Conservation (phyloP, 2,329 filamentous ascomycete genomes). For the Colletotrichum sp. region DNA sequence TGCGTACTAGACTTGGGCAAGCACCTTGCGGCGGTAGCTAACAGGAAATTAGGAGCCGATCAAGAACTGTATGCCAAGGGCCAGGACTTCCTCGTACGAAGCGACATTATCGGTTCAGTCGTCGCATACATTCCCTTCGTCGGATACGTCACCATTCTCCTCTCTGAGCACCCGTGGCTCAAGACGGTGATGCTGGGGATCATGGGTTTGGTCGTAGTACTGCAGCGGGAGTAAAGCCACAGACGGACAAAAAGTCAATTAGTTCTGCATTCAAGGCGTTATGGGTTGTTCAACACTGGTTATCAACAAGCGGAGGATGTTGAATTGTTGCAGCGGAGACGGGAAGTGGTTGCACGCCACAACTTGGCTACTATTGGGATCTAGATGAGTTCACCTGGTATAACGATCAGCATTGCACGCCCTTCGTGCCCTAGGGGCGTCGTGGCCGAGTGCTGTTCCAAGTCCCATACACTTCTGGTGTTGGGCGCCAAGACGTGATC, state of each 20-base stretch:
- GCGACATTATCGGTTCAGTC: constrained; percentile 93
- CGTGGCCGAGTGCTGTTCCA: neutral
- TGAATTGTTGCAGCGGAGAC: neutral
- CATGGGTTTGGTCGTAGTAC: constrained; percentile 91
- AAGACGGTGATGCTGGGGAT: constrained; percentile 94
- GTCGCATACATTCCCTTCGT: constrained; percentile 92
- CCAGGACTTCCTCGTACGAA: constrained; percentile 84
- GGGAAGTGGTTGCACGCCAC: neutral
- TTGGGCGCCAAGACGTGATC: neutral
- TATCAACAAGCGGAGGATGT: neutral
- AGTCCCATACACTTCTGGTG: neutral
- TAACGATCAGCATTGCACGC: neutral
- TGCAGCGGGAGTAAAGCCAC: constrained; percentile 78
- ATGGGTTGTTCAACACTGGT: neutral
- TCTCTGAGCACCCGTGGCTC: constrained; percentile 95
- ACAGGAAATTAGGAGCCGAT: neutral
- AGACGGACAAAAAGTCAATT: neutral
- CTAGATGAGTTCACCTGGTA: neutral
- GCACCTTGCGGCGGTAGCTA: neutral
- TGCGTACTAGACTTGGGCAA: constrained; percentile 24
- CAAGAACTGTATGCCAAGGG: constrained; percentile 70
- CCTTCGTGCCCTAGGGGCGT: neutral
- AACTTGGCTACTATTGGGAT: neutral
- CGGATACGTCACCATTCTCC: constrained; percentile 94
- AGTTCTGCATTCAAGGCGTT: neutral